phyloP scores from a whole-genome alignment of 2,329 filamentous ascomycete genomes.

The Colletotrichum gigasporum region DNA sequence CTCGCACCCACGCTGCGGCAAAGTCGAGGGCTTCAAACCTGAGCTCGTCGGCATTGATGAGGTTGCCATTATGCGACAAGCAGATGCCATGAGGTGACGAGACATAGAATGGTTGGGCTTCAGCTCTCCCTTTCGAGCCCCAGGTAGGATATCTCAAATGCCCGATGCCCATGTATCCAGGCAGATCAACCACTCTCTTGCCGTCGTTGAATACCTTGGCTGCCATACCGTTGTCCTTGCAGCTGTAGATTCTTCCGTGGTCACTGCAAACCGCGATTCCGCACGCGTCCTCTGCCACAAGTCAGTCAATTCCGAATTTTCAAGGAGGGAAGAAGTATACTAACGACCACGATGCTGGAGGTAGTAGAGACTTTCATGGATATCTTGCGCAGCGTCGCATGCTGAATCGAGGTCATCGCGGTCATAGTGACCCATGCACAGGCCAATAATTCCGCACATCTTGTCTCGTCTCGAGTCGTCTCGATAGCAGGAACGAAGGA shows the following conservation, averaged over 20 bases:
- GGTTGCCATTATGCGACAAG: slow-evolving; percentile 84
- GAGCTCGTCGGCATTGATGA: slow-evolving; percentile 79
- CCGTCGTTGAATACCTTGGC: slow-evolving; percentile 87
- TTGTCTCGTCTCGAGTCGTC: not conserved
- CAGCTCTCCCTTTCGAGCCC: slow-evolving; percentile 77
- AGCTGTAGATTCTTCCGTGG: slow-evolving; percentile 86
- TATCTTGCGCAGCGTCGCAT: slow-evolving; percentile 64
- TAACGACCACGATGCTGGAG: slow-evolving; percentile 65
- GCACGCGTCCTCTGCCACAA: slow-evolving; percentile 76
- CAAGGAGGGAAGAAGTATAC: slow-evolving; percentile 32
- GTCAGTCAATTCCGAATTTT: slow-evolving; percentile 50
- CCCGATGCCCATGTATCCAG: slow-evolving; percentile 57
- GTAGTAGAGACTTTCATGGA: slow-evolving; percentile 78
- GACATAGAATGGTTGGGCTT: slow-evolving; percentile 84
- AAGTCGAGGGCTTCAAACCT: slow-evolving; percentile 47
- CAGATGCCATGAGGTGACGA: slow-evolving; percentile 10
- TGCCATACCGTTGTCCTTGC: slow-evolving; percentile 91
- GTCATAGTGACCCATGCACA: slow-evolving; percentile 24
- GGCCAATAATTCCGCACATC: slow-evolving; percentile 26
- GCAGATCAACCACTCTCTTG: slow-evolving; percentile 46
- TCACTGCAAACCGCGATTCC: slow-evolving; percentile 79
- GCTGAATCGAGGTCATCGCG: slow-evolving; percentile 4
- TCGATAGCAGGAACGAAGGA: too few relatives aligned
- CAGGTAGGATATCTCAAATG: slow-evolving; percentile 92
- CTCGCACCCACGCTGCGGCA: too few relatives aligned